Evolutionary conservation across 169 alveolate species (phyloP).

Genomic region (Haemoproteus tartakovskyi): DNA sequence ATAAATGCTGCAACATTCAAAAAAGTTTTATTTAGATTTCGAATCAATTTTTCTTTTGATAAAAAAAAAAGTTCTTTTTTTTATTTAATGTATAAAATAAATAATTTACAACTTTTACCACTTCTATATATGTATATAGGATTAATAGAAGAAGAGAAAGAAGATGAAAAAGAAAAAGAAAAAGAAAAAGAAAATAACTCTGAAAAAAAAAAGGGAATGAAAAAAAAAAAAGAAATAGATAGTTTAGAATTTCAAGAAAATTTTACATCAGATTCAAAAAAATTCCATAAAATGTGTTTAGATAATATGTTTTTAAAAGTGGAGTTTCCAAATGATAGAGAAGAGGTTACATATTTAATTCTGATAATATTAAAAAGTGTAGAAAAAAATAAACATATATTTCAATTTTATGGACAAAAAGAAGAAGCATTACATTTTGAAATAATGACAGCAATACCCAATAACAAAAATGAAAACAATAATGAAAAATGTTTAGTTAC

Average conservation of each 20-base stretch:
- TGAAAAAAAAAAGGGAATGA: constrained; percentile 12
- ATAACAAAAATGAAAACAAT: no score
- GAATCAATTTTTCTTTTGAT: constrained; percentile 5
- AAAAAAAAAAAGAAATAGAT: not conserved
- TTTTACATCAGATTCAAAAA: no score
- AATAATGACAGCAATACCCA: no score
- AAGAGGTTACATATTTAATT: no score
- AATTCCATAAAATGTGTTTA: no score
- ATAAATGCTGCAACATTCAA: constrained; percentile 4
- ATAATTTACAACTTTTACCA: constrained; percentile 15
- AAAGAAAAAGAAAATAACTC: not conserved
- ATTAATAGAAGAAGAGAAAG: not conserved
- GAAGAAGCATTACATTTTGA: no score
- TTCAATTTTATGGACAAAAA: no score
- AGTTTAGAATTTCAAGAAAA: no score
- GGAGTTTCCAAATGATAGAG: no score
- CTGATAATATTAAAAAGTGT: no score
- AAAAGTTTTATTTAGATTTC: constrained; percentile 37
- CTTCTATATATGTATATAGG: constrained; percentile 16
- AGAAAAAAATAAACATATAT: no score
- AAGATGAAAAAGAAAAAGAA: not conserved
- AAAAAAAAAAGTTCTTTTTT: not conserved
- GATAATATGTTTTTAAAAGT: no score
- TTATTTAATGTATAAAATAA: constrained; percentile 29
- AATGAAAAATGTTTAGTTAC: not conserved